phyloP scores from a whole-genome alignment of 1,284 basidiomycete genomes.

The Ceratobasidium sp. region DNA sequence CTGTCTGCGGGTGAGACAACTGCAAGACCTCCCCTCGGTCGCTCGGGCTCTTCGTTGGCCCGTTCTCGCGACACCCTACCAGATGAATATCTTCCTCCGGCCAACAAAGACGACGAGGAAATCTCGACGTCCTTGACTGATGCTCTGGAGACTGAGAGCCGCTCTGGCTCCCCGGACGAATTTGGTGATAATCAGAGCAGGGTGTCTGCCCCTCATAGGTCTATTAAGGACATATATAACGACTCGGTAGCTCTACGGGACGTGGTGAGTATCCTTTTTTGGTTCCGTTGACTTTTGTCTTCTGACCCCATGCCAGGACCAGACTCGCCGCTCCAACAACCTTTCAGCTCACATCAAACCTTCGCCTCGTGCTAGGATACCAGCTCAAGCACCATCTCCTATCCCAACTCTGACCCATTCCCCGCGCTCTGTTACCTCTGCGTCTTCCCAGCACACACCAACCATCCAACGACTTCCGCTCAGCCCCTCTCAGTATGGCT shows the following conservation, averaged over 20 bases:
- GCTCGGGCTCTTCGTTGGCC: constrained; percentile 3
- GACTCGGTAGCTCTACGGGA: constrained; percentile 19
- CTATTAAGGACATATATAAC: constrained; percentile 38
- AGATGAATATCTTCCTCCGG: constrained; percentile 28
- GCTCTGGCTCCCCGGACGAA: constrained; percentile 20
- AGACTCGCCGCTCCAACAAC: constrained; percentile 24
- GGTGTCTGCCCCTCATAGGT: constrained; percentile 14
- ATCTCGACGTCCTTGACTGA: constrained; percentile 30
- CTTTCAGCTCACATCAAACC: constrained; percentile 38
- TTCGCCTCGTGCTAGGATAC: constrained; percentile 33
- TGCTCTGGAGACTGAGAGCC: constrained; percentile 28
- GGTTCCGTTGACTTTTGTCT: background rate
- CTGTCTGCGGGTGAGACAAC: constrained; percentile 27
- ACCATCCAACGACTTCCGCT: constrained; percentile 35
- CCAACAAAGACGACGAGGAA: constrained; percentile 22
- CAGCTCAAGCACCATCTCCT: constrained; percentile 34
- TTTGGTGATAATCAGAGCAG: background rate
- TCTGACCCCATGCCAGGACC: constrained; percentile 15
- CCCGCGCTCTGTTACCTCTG: constrained; percentile 35
- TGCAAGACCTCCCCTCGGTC: constrained; percentile 24
- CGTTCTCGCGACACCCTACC: constrained; percentile 25
- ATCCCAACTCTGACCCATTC: constrained; percentile 37
- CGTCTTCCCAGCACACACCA: constrained; percentile 34
- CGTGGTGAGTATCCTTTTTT: background rate
- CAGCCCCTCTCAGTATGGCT: constrained; percentile 31